These are phyloP conservation scores for Hyaloscypha variabilis DNA, from an alignment of 495 filamentous ascomycete species.

Conservation along the genomic window DNA sequence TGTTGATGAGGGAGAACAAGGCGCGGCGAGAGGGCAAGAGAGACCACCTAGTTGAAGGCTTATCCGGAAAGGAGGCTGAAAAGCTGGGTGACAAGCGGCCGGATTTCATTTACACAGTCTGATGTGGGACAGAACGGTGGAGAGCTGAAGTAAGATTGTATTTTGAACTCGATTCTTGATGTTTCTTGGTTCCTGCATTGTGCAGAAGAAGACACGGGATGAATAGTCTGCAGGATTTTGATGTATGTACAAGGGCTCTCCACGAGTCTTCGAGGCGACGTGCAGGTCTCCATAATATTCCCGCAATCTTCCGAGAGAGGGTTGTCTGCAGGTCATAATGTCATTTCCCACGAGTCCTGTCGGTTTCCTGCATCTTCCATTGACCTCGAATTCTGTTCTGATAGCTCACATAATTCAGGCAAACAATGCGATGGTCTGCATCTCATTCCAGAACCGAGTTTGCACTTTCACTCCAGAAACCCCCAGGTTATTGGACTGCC, in stretches of 20 bases:
- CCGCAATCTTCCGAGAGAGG: not conserved
- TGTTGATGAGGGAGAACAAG: slow-evolving; percentile 66
- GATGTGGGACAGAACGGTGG: slow-evolving; percentile 35
- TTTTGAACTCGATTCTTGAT: not conserved
- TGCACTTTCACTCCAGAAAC: too few relatives aligned
- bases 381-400: not conserved
- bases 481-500: too few relatives aligned
- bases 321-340: not conserved
- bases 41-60: slow-evolving; percentile 66
- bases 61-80: slow-evolving; percentile 59
- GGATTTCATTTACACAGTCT: slow-evolving; percentile 78
- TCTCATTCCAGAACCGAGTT: not conserved
- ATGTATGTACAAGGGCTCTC: not conserved
- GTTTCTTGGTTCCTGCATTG: not conserved
- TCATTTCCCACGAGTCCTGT: not conserved
- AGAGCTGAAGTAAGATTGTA: not conserved
- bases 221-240: not conserved
- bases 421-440: not conserved
- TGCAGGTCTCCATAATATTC: not conserved
- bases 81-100: slow-evolving; percentile 71
- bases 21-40: slow-evolving; percentile 64
- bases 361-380: not conserved
- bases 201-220: not conserved
- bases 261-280: not conserved
- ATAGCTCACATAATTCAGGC: not conserved